Conservation (phyloP, 805 yeast genomes). For the Suhomyces faveliae region DNA sequence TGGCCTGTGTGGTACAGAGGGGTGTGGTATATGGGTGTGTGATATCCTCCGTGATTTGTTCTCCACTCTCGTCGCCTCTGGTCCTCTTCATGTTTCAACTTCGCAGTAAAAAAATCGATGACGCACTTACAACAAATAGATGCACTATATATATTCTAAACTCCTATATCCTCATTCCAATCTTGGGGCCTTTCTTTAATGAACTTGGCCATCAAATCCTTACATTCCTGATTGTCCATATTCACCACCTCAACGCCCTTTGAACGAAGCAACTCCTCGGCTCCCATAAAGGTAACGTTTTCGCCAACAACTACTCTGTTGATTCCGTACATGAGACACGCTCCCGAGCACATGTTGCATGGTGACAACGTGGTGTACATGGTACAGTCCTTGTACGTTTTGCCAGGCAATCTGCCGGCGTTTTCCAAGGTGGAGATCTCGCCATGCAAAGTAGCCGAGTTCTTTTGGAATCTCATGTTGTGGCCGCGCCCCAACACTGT, state of each 20-base stretch:
- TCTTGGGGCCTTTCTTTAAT: conserved; percentile 74
- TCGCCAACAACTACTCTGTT: conserved; percentile 89
- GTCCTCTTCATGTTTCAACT: conserved; percentile 2
- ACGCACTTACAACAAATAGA: too few species aligned
- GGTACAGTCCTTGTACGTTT: conserved; percentile 78
- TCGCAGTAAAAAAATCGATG: neutral
- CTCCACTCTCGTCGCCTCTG: conserved; percentile 1
- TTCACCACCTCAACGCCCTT: conserved; percentile 75
- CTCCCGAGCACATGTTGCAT: conserved; percentile 94
- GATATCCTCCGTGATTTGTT: neutral
- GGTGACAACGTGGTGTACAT: conserved; percentile 92
- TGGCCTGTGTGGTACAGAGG: too few species aligned
- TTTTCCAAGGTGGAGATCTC: conserved; percentile 87
- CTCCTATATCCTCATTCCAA: conserved; percentile 83
- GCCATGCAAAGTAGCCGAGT: conserved; percentile 84
- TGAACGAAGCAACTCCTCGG: conserved; percentile 66
- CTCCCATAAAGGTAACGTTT: conserved; percentile 78
- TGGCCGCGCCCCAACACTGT: conserved; percentile 84
- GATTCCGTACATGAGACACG: conserved; percentile 84
- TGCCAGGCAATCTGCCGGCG: conserved; percentile 85
- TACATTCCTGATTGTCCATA: conserved; percentile 58
- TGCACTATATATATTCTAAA: too few species aligned
- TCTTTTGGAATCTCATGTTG: conserved; percentile 83
- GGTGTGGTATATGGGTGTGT: too few species aligned
- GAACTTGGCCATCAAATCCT: conserved; percentile 71